Conservation (phyloP, 2,329 filamentous ascomycete species). For the Cladosporium sp. region DNA sequence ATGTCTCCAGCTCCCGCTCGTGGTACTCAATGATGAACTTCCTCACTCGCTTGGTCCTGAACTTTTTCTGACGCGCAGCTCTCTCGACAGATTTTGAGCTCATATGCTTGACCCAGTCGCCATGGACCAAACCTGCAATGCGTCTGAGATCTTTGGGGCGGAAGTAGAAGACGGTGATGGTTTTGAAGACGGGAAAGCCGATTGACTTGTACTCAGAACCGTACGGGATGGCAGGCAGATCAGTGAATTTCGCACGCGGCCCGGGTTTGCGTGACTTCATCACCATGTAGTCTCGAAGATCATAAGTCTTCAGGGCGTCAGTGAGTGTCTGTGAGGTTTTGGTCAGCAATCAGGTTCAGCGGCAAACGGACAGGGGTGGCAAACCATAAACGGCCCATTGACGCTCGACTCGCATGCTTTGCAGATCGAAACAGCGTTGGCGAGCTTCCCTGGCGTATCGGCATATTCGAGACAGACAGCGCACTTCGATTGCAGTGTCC, state of each 20-base stretch:
- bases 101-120: slow-evolving; percentile 19
- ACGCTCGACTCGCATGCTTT: background rate
- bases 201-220: slow-evolving; percentile 5
- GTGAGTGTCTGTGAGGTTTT: slow-evolving; percentile 14
- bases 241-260: slow-evolving; percentile 17
- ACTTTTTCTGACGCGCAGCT: background rate
- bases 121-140: slow-evolving; percentile 21
- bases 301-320: slow-evolving; percentile 14
- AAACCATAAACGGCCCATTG: background rate
- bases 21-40: slow-evolving; percentile 8
- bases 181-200: background rate
- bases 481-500: background rate
- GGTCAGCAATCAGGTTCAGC: background rate
- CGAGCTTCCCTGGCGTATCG: background rate
- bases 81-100: background rate
- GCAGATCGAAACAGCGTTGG: slow-evolving; percentile 2
- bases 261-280: slow-evolving; percentile 22
- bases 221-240: slow-evolving; percentile 21
- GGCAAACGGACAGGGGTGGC: background rate
- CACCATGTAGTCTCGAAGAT: slow-evolving; percentile 22
- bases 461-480: background rate
- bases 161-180: slow-evolving; percentile 16
- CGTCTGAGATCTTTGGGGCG: slow-evolving; percentile 10
- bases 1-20: background rate
- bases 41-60: background rate